A percentile compares a stretch with the other conserved stretches of the same genome.
Evolutionary conservation across 2,329 filamentous ascomycete species (phyloP).

Genomic region (Helotiales sp.): DNA sequence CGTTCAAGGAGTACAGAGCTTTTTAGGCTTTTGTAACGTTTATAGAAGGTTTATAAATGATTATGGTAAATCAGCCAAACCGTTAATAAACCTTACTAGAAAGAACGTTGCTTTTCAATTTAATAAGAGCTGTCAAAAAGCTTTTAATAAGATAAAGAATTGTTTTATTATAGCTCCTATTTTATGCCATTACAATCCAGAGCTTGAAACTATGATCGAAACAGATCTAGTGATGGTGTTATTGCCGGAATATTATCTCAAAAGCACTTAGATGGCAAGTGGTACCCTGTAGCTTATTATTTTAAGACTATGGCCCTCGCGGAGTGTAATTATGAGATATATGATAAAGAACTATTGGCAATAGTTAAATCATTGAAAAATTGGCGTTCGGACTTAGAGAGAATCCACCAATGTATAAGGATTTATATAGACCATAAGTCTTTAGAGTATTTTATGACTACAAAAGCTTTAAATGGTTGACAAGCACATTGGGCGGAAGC

Average conservation of each 20-base stretch:
- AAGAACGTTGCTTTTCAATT: neutral
- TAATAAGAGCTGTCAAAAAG: no score
- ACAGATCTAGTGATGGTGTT: neutral
- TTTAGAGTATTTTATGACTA: neutral
- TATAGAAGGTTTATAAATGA: neutral
- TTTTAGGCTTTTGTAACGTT: neutral
- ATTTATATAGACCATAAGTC: neutral
- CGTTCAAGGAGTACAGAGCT: neutral
- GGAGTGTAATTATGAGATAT: neutral
- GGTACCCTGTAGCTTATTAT: neutral
- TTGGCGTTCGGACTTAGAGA: neutral
- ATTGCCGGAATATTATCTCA: neutral
- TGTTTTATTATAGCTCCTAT: no score
- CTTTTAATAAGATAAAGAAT: no score
- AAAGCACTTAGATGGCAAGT: neutral
- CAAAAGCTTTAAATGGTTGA: neutral
- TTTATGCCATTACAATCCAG: neutral
- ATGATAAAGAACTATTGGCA: neutral
- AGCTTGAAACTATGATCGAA: neutral
- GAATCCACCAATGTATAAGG: neutral
- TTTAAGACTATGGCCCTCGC: neutral
- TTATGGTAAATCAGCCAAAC: no score
- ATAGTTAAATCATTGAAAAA: neutral
- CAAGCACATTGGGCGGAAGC: neutral
- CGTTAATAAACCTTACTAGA: neutral